These are phyloP conservation scores for Beauveria pseudobassiana DNA, from an alignment of 2,329 filamentous ascomycete genomes.

Conservation along the genomic window DNA sequence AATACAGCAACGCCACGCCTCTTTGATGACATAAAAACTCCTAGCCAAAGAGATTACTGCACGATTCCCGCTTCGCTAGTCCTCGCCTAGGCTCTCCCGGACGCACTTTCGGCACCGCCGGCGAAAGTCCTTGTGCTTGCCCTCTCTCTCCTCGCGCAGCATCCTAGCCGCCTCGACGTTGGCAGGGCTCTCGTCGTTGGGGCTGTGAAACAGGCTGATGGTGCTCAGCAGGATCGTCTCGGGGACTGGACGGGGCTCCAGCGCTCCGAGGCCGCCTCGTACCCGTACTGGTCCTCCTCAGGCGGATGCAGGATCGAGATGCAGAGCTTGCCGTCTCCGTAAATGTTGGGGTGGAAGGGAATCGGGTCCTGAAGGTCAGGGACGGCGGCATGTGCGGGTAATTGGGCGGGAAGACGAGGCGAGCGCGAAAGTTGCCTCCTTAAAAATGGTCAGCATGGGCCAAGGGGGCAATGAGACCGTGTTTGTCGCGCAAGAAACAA, in stretches of 20 bases:
- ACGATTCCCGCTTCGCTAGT: constrained; percentile 28
- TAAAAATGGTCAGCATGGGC: not conserved
- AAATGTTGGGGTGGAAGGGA: constrained; percentile 92
- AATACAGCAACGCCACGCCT: not conserved
- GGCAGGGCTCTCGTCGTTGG: constrained; percentile 91
- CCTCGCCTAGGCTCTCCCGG: constrained; percentile 71
- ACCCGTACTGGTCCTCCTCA: constrained; percentile 88
- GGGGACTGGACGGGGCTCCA: constrained; percentile 91
- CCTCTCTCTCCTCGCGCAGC: constrained; percentile 69
- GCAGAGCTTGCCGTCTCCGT: constrained; percentile 79
- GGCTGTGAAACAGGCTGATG: constrained; percentile 84
- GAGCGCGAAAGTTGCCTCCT: constrained; percentile 90
- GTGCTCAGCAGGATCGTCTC: constrained; percentile 90
- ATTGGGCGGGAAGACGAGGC: constrained; percentile 71
- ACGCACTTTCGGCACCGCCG: constrained; percentile 71
- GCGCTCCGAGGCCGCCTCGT: constrained; percentile 81
- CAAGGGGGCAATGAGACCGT: not conserved
- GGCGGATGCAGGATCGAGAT: constrained; percentile 96
- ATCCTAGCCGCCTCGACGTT: constrained; percentile 89
- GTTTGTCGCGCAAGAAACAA: not conserved
- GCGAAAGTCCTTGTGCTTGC: constrained; percentile 63
- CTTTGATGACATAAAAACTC: not conserved
- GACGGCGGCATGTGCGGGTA: constrained; percentile 86
- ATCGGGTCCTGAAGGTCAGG: constrained; percentile 75
- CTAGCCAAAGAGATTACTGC: not conserved